A percentile compares a stretch with the other conserved stretches of the same genome.
phyloP scores from a whole-genome alignment of 148 eudicot genomes.

The Amaranthus palmeri region DNA sequence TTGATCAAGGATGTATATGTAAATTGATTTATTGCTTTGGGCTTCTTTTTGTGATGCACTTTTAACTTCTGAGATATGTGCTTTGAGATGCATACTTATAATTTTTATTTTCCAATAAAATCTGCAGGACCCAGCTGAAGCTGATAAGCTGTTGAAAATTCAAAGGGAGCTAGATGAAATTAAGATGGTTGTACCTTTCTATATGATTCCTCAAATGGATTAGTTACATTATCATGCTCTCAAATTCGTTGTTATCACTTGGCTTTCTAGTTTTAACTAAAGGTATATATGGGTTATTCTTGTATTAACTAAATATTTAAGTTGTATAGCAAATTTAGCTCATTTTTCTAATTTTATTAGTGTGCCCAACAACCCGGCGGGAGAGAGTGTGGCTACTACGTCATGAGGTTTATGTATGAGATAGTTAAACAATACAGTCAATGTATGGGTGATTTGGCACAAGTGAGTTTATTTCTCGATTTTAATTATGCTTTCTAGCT shows the following conservation, averaged over 20 bases:
- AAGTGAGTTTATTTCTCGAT: no score
- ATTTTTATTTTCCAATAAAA: conserved; percentile 10
- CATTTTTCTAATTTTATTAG: no score
- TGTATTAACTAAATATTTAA: no score
- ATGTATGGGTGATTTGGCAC: no score
- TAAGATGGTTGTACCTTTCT: conserved; percentile 22
- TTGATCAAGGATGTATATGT: not conserved
- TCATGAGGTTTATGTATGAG: no score
- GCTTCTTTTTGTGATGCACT: not conserved
- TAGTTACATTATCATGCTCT: not conserved
- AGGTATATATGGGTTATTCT: no score
- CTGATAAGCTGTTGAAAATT: conserved; percentile 89
- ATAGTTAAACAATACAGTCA: no score
- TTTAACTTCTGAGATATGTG: not conserved
- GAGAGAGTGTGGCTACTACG: no score
- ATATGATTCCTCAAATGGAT: not conserved
- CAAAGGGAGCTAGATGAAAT: conserved; percentile 96
- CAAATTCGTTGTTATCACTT: not conserved
- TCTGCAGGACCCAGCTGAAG: conserved; percentile 91
- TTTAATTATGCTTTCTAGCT: no score
- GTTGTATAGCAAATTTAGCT: no score
- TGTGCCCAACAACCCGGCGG: no score
- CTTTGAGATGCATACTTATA: not conserved
- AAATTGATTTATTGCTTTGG: not conserved
- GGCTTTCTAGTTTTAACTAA: not conserved